Evolutionary conservation across 371 early-diverging fungal genomes (phyloP).

Genomic region (Neoconidiobolus thromboides): DNA sequence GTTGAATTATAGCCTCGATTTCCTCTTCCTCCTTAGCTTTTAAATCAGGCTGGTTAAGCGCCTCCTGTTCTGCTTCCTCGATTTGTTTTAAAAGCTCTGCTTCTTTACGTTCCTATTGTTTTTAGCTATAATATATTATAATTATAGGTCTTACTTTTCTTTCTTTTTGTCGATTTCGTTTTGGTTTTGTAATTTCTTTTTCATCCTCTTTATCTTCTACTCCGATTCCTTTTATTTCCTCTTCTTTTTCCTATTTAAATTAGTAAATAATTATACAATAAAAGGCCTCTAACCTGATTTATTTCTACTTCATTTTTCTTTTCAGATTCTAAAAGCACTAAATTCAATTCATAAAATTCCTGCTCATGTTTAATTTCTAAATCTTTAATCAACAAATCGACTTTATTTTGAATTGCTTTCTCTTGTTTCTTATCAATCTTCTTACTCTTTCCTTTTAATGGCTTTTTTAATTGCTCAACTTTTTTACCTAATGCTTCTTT

Average conservation of each 20-base stretch:
- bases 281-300: background rate
- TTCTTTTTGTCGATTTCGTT: background rate
- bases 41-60: background rate
- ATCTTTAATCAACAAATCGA: background rate
- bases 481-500: too few relatives aligned
- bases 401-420: background rate
- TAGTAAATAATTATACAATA: too few relatives aligned
- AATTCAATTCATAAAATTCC: background rate
- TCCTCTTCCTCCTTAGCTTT: background rate
- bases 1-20: background rate
- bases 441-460: background rate
- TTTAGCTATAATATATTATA: background rate
- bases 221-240: background rate
- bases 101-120: constrained; percentile 2
- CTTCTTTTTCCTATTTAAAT: background rate
- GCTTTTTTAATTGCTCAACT: too few relatives aligned
- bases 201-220: background rate
- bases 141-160: background rate
- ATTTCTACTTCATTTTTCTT: background rate
- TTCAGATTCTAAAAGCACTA: background rate
- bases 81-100: constrained; percentile 2
- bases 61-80: constrained; percentile 1
- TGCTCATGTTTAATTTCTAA: constrained; percentile 5
- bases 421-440: constrained; percentile 3
- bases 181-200: background rate